Percentiles rank a stretch among this genome's conserved stretches.
These are phyloP conservation scores for Cenococcum geophilum DNA, from an alignment of 495 filamentous ascomycete genomes.

Conservation along the genomic window DNA sequence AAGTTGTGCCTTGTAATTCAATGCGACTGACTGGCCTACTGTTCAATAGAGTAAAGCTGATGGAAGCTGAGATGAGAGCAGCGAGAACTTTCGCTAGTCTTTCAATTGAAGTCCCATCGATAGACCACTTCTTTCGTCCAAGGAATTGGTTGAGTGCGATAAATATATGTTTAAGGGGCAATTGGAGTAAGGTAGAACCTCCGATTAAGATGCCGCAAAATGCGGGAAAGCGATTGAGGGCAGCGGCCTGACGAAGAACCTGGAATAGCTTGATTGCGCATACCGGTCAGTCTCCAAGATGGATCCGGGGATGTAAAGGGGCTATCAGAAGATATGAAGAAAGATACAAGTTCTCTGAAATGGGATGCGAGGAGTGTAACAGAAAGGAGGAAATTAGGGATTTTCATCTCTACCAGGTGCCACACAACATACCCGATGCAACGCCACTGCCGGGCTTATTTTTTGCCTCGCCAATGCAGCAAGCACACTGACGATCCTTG, in stretches of 20 bases:
- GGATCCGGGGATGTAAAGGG: background rate
- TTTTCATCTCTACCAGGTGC: background rate
- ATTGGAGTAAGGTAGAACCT: conserved; percentile 66
- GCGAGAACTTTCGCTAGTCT: conserved; percentile 26
- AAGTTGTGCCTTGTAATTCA: background rate
- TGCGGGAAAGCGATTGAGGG: conserved; percentile 61
- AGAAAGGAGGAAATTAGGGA: too few species aligned
- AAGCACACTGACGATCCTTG: conserved; percentile 56
- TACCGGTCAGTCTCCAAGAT: conserved; percentile 5
- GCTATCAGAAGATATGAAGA: background rate
- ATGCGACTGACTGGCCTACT: background rate
- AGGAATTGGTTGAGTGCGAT: conserved; percentile 2
- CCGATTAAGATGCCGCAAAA: conserved; percentile 75
- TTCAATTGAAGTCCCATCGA: background rate
- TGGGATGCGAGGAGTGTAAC: background rate
- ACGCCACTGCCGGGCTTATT: conserved; percentile 43
- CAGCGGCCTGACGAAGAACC: conserved; percentile 36
- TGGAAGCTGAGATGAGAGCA: conserved; percentile 26
- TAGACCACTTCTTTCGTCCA: background rate
- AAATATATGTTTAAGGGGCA: conserved; percentile 34
- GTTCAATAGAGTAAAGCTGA: conserved; percentile 32
- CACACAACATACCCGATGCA: conserved; percentile 38
- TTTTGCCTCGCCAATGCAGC: conserved; percentile 40
- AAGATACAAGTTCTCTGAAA: background rate
- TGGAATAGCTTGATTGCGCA: conserved; percentile 23